Evolutionary conservation across 2,329 filamentous ascomycete species (phyloP).

Genomic region (Cladophialophora immunda): DNA sequence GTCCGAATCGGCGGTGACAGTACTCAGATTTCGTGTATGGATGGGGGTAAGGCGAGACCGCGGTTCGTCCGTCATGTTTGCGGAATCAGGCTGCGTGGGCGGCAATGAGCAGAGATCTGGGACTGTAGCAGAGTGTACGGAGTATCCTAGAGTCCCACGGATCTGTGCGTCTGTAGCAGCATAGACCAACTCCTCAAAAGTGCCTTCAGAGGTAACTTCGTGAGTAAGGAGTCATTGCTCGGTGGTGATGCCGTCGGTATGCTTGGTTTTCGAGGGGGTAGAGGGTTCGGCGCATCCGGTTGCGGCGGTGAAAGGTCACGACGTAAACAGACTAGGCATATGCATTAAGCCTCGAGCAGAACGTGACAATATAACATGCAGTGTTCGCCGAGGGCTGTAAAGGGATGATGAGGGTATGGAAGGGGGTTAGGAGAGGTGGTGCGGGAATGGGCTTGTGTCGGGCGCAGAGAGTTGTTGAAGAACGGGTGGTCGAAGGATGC

Average conservation of each 20-base stretch:
- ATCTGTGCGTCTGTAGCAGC: neutral
- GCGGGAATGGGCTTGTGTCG: slow-evolving; percentile 1
- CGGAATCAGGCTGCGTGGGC: slow-evolving; percentile 24
- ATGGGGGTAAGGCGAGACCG: slow-evolving; percentile 36
- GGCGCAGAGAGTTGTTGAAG: slow-evolving; percentile 1
- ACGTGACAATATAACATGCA: slow-evolving; percentile 7
- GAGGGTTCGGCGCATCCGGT: slow-evolving; percentile 16
- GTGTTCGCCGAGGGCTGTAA: slow-evolving; percentile 6
- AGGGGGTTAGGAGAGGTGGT: neutral
- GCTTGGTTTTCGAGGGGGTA: slow-evolving; percentile 5
- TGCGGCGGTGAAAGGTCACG: slow-evolving; percentile 18
- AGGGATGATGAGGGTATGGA: slow-evolving; percentile 4
- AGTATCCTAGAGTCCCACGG: neutral
- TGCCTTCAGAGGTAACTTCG: neutral
- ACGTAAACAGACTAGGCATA: slow-evolving; percentile 10
- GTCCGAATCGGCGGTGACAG: slow-evolving; percentile 40
- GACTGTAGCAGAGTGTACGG: slow-evolving; percentile 1
- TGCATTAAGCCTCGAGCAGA: slow-evolving; percentile 3
- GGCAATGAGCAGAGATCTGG: neutral
- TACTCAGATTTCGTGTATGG: slow-evolving; percentile 40
- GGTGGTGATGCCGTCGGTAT: slow-evolving; percentile 9
- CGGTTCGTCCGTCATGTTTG: slow-evolving; percentile 37
- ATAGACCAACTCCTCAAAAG: slow-evolving; percentile 20
- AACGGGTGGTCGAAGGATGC: slow-evolving; percentile 1
- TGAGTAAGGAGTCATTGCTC: neutral